Evolutionary conservation across 2,329 filamentous ascomycete genomes (phyloP), one percentile per base, ranked within the genome.

Genomic region (Fusarium oligoseptatum): DNA sequence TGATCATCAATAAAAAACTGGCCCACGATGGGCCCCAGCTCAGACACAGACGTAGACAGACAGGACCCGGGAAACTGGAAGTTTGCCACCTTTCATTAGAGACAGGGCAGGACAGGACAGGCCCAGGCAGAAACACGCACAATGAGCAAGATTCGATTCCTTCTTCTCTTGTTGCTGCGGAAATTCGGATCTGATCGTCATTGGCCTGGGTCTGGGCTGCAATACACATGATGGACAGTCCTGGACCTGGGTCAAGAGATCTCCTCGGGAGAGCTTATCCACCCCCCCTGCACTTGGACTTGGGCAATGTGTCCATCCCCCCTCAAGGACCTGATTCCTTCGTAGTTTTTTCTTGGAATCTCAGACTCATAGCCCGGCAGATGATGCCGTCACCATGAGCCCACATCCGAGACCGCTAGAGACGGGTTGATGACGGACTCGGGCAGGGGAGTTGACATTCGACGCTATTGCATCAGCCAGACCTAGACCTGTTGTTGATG

Each of bases 301-400:
- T 39, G 37, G 36, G 36, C 17, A n/a, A 39, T 29, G 24, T 32
- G 50, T 55, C 11, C 14, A 15, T 37, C 36, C 6, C 12, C 52
- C 29, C 11, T 56, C 27, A 56, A 34, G 52, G 29, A 11, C 52
- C 17, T 32, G 24, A 29, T 20, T 55, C 32, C 56, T 14, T 17
- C 15, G n/a, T 27, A 20, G 24, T 32, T 41, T 34, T 62, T 22
- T 22, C 34, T 60, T 63, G 73, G 66, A 68, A 64, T 71, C 66
- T 15, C 20, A 63, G 55, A 56, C 66, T 15, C 20, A 63, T 50
- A 56, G 24, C 36, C 17, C 48, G 37, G 34, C 37, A 32, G 64
- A 20, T n/a, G 12, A 61, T 63, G 62, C 73, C 34, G 36, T 72
- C 60, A 70, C 66, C 24, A 29, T 64, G 56, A 56, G n/a, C 72